A percentile compares a stretch with the other conserved stretches of the same genome.
Conservation (phyloP, 23 red algal species). For the Gracilariopsis chorda region DNA sequence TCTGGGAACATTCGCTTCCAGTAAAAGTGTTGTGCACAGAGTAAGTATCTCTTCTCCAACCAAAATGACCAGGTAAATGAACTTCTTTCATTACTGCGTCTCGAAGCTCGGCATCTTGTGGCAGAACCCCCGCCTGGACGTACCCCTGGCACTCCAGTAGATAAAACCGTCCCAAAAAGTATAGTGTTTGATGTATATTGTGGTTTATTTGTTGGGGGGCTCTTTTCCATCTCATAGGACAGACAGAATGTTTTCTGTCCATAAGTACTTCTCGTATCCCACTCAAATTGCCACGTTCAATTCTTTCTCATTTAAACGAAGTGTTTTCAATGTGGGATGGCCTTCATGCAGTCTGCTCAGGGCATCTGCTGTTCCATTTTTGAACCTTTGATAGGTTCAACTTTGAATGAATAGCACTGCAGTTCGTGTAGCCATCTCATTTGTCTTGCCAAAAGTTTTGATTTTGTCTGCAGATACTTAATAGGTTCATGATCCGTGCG, state of each 20-base stretch:
- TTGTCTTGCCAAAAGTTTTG: neutral
- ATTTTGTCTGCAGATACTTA: too few relatives aligned
- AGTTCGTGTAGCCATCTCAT: neutral
- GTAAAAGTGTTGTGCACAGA: slow-evolving; percentile 19
- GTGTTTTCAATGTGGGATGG: neutral
- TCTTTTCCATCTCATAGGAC: neutral
- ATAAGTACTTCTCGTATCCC: neutral
- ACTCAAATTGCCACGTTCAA: neutral
- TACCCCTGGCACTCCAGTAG: slow-evolving; percentile 5
- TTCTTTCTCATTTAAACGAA: neutral
- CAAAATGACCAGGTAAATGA: slow-evolving; percentile 6
- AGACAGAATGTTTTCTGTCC: neutral
- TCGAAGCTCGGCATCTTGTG: neutral
- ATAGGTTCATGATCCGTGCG: too few relatives aligned
- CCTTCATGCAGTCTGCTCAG: neutral
- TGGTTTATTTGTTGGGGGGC: neutral
- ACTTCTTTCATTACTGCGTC: neutral
- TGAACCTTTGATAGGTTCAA: neutral
- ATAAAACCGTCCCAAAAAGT: neutral
- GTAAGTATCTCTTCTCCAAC: slow-evolving; percentile 25
- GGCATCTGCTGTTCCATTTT: neutral
- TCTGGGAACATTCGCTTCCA: slow-evolving; percentile 35
- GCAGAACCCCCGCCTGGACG: neutral
- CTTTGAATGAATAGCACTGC: neutral
- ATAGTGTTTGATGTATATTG: slow-evolving; percentile 17